Evolutionary conservation across 2,329 filamentous ascomycete species (phyloP), one percentile per base, ranked within the genome.

Genomic region (Scedosporium dehoogii): DNA sequence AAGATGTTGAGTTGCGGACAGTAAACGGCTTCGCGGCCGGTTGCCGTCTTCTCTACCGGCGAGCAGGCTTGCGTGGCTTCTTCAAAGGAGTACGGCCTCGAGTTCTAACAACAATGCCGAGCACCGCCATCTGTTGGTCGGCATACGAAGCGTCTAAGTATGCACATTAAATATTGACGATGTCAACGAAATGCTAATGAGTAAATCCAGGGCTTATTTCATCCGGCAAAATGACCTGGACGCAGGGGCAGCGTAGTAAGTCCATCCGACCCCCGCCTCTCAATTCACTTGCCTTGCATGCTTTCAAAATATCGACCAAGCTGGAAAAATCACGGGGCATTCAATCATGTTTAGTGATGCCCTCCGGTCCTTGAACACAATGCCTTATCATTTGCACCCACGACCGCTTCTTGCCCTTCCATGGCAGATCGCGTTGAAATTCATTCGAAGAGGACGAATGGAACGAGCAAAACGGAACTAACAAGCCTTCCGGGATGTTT

Each of bases 51-150:
- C 86, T 97, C 66, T 89, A 92, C 73, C 84, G 85, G 69, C 86
- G 92, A 71, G 93, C 96, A 72, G 94, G 94, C 42, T 81, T 89
- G 70, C 81, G 79, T 63, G 94, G 94, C 3, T 99, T 97, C 76
- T 92, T 97, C 78, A 92, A 96, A 72, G 94, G 94, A 53, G 85
- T 97, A 72, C 87, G 90, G 69, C 94, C 94, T 57, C 84, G 94
- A 70, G 88, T 99, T 58, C 87, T 99, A 65, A 97, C 92, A 10
- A 96, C 94, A 1, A 97, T 97, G 89, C 94, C 94, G 21, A 97
- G 92, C 77, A 99, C 94, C 41, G 94, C 94, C n/a, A 99, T 99
- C 71, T 99, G 94, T 81, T 99, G 94, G 94, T 94, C 85, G 46
- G 85, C 85, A 33, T 88, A 88, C 68, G 85, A 88, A 70, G 85